phyloP scores from a whole-genome alignment of 2,329 filamentous ascomycete species.

The Ophiostoma fasciatum region DNA sequence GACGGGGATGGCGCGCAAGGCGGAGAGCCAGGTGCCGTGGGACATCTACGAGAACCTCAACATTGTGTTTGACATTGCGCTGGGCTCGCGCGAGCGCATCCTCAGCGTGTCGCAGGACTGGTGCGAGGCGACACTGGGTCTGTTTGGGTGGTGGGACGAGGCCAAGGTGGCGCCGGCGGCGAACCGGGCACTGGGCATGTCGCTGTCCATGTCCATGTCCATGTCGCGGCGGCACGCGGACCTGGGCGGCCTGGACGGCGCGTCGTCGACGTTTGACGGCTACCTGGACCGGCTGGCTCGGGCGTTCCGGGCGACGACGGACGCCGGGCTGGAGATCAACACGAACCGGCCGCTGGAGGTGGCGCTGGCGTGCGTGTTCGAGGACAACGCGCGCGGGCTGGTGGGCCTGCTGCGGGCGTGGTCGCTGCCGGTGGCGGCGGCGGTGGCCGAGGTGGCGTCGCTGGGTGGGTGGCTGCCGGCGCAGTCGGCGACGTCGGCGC shows the following conservation, averaged over 20 bases:
- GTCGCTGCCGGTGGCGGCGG: slow-evolving; percentile 66
- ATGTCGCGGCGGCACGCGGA: slow-evolving; percentile 3
- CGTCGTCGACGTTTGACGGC: slow-evolving; percentile 39
- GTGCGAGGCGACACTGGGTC: slow-evolving; percentile 72
- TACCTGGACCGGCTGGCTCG: slow-evolving; percentile 62
- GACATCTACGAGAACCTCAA: slow-evolving; percentile 75
- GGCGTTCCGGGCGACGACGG: slow-evolving; percentile 53
- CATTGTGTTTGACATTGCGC: slow-evolving; percentile 64
- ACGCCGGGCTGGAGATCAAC: slow-evolving; percentile 64
- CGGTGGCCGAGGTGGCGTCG: slow-evolving; percentile 72
- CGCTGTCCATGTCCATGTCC: slow-evolving; percentile 4
- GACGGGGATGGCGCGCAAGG: slow-evolving; percentile 57
- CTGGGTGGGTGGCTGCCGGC: slow-evolving; percentile 68
- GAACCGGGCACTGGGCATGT: slow-evolving; percentile 16
- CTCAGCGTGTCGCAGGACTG: slow-evolving; percentile 71
- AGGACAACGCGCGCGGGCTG: slow-evolving; percentile 65
- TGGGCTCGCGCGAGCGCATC: slow-evolving; percentile 63
- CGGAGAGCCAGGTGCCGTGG: slow-evolving; percentile 79
- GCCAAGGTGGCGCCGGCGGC: slow-evolving; percentile 26
- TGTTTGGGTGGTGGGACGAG: slow-evolving; percentile 89
- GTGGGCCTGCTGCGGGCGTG: slow-evolving; percentile 61
- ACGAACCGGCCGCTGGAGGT: slow-evolving; percentile 63
- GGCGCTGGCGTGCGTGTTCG: slow-evolving; percentile 65
- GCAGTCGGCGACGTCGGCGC: slow-evolving; percentile 33
- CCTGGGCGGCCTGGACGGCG: slow-evolving; percentile 26